These are phyloP conservation scores for Hymenotorrendiella dingleyae DNA, from an alignment of 2,329 filamentous ascomycete genomes.

Conservation along the genomic window DNA sequence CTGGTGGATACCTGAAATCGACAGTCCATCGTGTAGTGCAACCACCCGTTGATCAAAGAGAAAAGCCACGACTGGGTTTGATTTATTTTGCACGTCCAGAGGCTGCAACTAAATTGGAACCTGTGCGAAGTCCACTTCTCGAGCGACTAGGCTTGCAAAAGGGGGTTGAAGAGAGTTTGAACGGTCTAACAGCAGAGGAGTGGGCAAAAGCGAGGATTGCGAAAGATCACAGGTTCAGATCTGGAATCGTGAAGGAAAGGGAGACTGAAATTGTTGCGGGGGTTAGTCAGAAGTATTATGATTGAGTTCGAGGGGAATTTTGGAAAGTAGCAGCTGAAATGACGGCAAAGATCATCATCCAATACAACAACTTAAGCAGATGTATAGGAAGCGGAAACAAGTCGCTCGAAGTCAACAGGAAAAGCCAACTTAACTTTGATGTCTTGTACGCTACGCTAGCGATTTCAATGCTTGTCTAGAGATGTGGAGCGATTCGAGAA, in stretches of 20 bases:
- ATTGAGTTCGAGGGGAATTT: constrained; percentile 5
- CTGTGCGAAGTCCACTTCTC: constrained; percentile 27
- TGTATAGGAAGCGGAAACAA: too few relatives aligned
- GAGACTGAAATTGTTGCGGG: constrained; percentile 18
- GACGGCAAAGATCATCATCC: too few relatives aligned
- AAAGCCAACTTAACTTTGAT: too few relatives aligned
- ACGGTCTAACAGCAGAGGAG: constrained; percentile 37
- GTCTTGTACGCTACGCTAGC: too few relatives aligned
- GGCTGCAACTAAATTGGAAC: constrained; percentile 14
- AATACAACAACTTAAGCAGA: too few relatives aligned
- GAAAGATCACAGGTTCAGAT: constrained; percentile 16
- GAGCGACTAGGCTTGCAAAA: constrained; percentile 23
- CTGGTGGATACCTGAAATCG: constrained; percentile 39
- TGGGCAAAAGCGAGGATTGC: constrained; percentile 34
- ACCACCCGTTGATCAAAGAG: constrained; percentile 29
- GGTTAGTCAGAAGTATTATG: constrained; percentile 26
- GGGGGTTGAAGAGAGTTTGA: constrained; percentile 25
- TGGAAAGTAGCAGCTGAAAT: too few relatives aligned
- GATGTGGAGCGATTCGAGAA: too few relatives aligned
- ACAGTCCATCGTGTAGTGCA: constrained; percentile 34
- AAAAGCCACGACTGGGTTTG: constrained; percentile 37
- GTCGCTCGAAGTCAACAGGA: too few relatives aligned
- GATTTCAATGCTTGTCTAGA: too few relatives aligned
- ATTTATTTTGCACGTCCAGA: constrained; percentile 36
- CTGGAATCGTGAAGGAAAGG: constrained; percentile 9